Percentiles rank a stretch among this genome's conserved stretches.
phyloP scores from a whole-genome alignment of 139 green algal species.

The Volvox reticuliferus region DNA sequence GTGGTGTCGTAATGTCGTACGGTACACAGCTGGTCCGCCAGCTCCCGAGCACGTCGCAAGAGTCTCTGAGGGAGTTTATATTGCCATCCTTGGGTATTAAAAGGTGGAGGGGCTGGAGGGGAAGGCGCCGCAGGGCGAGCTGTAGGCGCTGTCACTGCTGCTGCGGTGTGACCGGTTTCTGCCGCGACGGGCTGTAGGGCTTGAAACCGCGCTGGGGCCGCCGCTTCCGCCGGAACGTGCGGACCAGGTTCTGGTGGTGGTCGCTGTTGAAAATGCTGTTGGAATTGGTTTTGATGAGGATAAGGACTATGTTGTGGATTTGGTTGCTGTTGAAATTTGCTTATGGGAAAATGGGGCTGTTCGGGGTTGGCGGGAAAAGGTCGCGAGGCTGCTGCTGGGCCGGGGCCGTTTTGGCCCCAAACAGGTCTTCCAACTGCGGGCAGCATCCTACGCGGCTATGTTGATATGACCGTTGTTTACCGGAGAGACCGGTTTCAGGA shows the following conservation, averaged over 20 bases:
- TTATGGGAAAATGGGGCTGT: neutral
- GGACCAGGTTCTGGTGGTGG: neutral
- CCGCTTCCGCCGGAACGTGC: neutral
- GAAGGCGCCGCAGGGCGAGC: neutral
- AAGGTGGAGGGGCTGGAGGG: neutral
- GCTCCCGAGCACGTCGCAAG: neutral
- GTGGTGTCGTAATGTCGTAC: slow-evolving; percentile 5
- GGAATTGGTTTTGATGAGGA: neutral
- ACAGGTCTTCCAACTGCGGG: too few relatives aligned
- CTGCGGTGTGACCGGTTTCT: neutral
- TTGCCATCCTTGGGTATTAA: too few relatives aligned
- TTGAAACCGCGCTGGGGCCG: neutral
- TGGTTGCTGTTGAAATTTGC: neutral
- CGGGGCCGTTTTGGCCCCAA: too few relatives aligned
- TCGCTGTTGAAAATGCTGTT: slow-evolving; percentile 17
- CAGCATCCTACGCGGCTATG: too few relatives aligned
- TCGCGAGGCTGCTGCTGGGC: too few relatives aligned
- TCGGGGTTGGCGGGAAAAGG: too few relatives aligned
- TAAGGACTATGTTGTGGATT: neutral
- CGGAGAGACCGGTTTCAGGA: too few relatives aligned
- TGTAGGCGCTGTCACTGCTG: neutral
- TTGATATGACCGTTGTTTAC: too few relatives aligned
- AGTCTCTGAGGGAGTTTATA: neutral
- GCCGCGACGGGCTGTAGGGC: neutral
- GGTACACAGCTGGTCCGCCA: neutral